Conservation (phyloP, 768 basidiomycete species). For the Cystobasidium onofrii region DNA sequence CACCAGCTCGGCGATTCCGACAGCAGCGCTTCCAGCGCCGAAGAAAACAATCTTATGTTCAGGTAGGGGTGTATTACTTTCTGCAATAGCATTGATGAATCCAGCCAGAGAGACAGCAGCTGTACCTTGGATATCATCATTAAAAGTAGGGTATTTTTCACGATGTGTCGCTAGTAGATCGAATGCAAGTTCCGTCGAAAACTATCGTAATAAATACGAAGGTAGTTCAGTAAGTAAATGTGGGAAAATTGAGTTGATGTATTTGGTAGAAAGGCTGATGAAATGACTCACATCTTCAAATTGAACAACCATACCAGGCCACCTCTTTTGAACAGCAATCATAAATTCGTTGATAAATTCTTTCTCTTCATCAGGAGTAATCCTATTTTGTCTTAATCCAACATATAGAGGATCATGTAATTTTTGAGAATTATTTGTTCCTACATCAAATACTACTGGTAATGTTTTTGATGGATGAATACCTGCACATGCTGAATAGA, state of each 20-base stretch:
- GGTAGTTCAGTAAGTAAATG: too few species aligned
- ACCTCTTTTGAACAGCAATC: slow-evolving; percentile 63
- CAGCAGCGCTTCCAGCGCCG: slow-evolving; percentile 83
- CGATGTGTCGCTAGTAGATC: slow-evolving; percentile 69
- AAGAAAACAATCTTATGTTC: slow-evolving; percentile 84
- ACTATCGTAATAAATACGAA: too few species aligned
- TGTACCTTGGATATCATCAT: slow-evolving; percentile 49
- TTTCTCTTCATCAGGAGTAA: slow-evolving; percentile 54
- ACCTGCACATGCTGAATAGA: slow-evolving; percentile 43
- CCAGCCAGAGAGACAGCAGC: slow-evolving; percentile 83
- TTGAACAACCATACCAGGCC: slow-evolving; percentile 76
- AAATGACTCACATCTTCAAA: slow-evolving; percentile 49
- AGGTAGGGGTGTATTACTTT: slow-evolving; percentile 48
- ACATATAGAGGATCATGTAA: slow-evolving; percentile 83
- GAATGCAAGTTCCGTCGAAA: slow-evolving; percentile 86
- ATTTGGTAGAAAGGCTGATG: slow-evolving; percentile 3
- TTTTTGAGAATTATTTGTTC: slow-evolving; percentile 72
- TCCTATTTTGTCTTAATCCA: slow-evolving; percentile 65
- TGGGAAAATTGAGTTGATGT: too few species aligned
- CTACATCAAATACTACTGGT: slow-evolving; percentile 78
- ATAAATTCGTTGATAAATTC: slow-evolving; percentile 93
- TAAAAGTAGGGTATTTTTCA: slow-evolving; percentile 50
- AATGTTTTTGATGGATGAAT: slow-evolving; percentile 49
- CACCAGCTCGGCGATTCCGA: slow-evolving; percentile 78
- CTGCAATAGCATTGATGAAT: slow-evolving; percentile 62